Evolutionary conservation across 129 eudicot species (phyloP), one percentile per base, ranked within the genome.

Genomic region (Mikania micrantha): DNA sequence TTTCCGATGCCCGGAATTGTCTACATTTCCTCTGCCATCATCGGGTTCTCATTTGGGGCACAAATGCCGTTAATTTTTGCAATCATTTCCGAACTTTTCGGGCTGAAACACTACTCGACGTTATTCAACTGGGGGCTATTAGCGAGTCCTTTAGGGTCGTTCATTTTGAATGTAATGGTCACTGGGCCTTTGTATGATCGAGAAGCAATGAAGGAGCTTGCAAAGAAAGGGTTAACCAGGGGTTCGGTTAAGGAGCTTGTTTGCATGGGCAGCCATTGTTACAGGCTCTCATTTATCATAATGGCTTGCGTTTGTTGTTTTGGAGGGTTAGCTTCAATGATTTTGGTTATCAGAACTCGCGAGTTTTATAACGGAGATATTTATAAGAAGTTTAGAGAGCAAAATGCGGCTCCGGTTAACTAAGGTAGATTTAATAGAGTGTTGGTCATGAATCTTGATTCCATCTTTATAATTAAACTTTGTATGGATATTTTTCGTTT

Each of bases 21-120:
- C 4, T 88, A 92, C 59, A 39, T 82, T 0, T 83, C 96, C 0
- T 88, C 98, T 0, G 71, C 84, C 17, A 71, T 92, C 0, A 82
- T 81, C 49, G 97, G 97, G 40, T 88, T 91, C 32, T 85, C 91
- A 65, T 88, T 88, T 21, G 97, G 97, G n/a, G 98, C 98, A 0
- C 91, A 85, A 53, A 28, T 79, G 29, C 77, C 91, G 0, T 44
- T 82, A 20, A 80, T 85, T 3, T 79, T 81, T 27, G 74, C 76
- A 1, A 79, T 85, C 28, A 73, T 82, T 32, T 85, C 91, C 0
- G 91, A 85, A 77, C 39, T 85, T 17, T 85, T 85, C 17, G 91
- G 91, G 47, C 34, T 85, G 67, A 85, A 85, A 39, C 79, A 82
- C 49, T 85, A 81, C 71, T 79, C 91, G 0, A 85, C 91, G 1